A percentile compares a stretch with the other conserved stretches of the same genome.
Evolutionary conservation across 768 basidiomycete species (phyloP).

Genomic region (Termitomyces sp.): DNA sequence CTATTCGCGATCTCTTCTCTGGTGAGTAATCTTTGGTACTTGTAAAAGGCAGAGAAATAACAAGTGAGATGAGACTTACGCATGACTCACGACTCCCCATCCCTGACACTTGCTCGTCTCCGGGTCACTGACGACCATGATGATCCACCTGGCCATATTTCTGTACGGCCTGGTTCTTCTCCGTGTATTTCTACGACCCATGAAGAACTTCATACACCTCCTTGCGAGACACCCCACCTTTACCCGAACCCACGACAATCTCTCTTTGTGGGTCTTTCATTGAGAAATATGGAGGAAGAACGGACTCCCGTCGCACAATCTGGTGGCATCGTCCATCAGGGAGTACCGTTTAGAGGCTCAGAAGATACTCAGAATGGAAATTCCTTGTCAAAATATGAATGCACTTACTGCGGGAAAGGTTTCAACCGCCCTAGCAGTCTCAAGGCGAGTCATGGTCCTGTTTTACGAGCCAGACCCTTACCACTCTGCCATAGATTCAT

Average conservation of each 20-base stretch:
- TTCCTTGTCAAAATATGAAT: constrained; percentile 63
- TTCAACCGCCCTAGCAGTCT: constrained; percentile 84
- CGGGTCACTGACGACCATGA: constrained; percentile 37
- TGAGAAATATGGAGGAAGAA: constrained; percentile 10
- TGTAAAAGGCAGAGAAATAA: not conserved
- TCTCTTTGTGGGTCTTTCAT: not conserved
- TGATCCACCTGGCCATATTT: constrained; percentile 7
- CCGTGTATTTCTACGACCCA: not conserved
- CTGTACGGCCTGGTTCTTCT: constrained; percentile 7
- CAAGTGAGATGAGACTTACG: constrained; percentile 10
- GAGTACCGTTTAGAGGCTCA: not conserved
- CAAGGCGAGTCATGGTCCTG: constrained; percentile 43
- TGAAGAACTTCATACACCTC: not conserved
- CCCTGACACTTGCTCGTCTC: constrained; percentile 40
- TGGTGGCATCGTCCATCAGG: not conserved
- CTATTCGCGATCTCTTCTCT: constrained; percentile 68
- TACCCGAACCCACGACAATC: not conserved
- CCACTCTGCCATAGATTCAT: constrained; percentile 55
- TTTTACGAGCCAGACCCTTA: constrained; percentile 12
- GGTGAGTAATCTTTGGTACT: constrained; percentile 29
- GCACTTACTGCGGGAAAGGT: constrained; percentile 73
- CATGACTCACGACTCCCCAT: constrained; percentile 27
- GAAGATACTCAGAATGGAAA: constrained; percentile 17
- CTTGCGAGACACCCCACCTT: not conserved
- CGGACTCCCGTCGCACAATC: constrained; percentile 13